Evolutionary conservation across 139 green algal species (phyloP), one percentile per base, ranked within the genome.

Genomic region (Micractinium sp.): DNA sequence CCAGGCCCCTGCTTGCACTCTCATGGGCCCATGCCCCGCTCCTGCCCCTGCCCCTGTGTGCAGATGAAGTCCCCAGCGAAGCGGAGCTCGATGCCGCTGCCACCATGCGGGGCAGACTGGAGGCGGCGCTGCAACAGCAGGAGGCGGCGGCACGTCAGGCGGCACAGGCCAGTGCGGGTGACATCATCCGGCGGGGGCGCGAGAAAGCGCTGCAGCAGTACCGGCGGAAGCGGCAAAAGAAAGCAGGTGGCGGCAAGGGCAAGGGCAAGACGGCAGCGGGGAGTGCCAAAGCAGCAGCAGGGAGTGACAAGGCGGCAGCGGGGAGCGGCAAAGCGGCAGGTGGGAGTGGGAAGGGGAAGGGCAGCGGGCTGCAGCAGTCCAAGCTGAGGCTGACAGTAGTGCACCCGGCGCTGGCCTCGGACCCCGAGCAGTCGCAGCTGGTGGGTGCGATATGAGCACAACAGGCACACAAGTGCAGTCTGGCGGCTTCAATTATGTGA

Each of bases 151-250:
- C 41, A 4, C 83, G 83, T 27, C 66, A 15, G 16, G 83, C 67
- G 36, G 83, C 67, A 29, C 83, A 80, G 33, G 63, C 83, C 15
- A 31, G 12, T 22, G 83, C 36, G 22, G 73, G 20, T 0, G n/a
- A 1, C 38, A 81, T 81, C 36, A 79, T 69, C 14, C 63, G 27
- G 41, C 25, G 39, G 0, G 83, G 67, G 2, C 16, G 38, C 13
- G 39, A 47, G 14, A 63, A 66, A 67, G 83, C 83, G 25, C 39
- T 87, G 66, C 83, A 81, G 63, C 71, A n/a, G 13, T 66, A 78
- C 39, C 36, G 38, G 1, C 61, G 27, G 67, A 87, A 63, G 63
- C 67, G 38, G 66, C 38, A 66, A 14, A 27, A 31, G 13, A 67
- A 39, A 1, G 29, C 38, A 0, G 38, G 38, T 14, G 56, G 67